Conservation (phyloP, 1,284 basidiomycete species). For the Cutaneotrichosporon daszewskae region DNA sequence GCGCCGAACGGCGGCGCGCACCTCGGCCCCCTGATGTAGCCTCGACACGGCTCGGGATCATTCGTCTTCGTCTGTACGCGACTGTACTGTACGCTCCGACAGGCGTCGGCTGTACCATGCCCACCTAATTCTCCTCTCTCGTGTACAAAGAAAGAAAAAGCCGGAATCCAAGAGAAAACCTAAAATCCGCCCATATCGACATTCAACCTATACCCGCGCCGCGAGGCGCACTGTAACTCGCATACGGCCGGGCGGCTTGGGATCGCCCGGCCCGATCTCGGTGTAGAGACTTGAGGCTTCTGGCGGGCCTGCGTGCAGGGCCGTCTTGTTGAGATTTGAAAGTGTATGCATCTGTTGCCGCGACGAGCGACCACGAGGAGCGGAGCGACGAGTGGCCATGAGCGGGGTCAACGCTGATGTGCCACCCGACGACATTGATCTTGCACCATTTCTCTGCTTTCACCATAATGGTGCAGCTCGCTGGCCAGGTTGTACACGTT, state of each 20-base stretch:
- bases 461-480: too few relatives aligned
- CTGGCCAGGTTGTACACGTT: too few relatives aligned
- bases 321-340: conserved; percentile 26
- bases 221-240: conserved; percentile 17
- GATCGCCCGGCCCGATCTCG: conserved; percentile 11
- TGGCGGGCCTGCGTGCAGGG: conserved; percentile 18
- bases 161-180: neutral
- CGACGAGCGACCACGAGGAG: conserved; percentile 1
- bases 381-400: too few relatives aligned
- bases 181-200: neutral
- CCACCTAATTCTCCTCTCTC: too few relatives aligned
- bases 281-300: conserved; percentile 21
- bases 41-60: neutral
- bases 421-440: too few relatives aligned
- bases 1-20: conserved; percentile 16
- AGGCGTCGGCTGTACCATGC: too few relatives aligned
- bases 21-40: conserved; percentile 19
- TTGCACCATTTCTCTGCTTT: too few relatives aligned
- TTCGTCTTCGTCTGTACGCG: too few relatives aligned
- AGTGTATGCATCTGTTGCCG: conserved; percentile 24
- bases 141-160: neutral
- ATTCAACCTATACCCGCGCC: neutral
- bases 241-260: conserved; percentile 12
- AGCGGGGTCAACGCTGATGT: too few relatives aligned
- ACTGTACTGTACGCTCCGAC: neutral